Percentiles rank a stretch among this genome's conserved stretches.
These are phyloP conservation scores for Spathaspora girioi DNA, from an alignment of 805 yeast species.

Conservation along the genomic window DNA sequence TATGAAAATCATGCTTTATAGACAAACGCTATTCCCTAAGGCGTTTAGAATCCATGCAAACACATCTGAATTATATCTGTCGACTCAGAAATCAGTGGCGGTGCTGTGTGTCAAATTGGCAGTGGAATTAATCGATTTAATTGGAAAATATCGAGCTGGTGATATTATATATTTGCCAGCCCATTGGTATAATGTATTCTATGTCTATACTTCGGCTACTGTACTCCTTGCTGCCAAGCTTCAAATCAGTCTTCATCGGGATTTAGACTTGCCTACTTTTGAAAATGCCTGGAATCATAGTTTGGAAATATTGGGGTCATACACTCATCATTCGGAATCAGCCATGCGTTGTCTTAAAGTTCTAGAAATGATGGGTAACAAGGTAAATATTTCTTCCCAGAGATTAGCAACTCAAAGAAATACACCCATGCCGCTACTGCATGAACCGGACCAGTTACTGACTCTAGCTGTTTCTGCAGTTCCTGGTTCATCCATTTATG, in stretches of 20 bases:
- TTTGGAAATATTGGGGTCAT: constrained; percentile 8
- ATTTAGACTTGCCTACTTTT: constrained; percentile 5
- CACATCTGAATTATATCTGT: constrained; percentile 6
- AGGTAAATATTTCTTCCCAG: constrained; percentile 5
- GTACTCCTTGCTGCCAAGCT: constrained; percentile 19
- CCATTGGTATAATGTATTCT: constrained; percentile 18
- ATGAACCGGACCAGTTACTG: background rate
- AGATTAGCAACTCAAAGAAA: constrained; percentile 3
- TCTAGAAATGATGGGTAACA: constrained; percentile 10
- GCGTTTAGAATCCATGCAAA: constrained; percentile 1
- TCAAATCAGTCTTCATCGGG: constrained; percentile 12
- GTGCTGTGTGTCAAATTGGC: constrained; percentile 9
- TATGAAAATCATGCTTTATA: constrained; percentile 9
- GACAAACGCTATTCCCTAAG: constrained; percentile 10
- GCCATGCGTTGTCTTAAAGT: constrained; percentile 10
- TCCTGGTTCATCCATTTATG: background rate
- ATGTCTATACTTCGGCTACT: constrained; percentile 17
- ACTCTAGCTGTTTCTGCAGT: background rate
- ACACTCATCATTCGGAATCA: constrained; percentile 9
- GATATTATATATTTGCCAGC: constrained; percentile 13
- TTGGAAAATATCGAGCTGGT: constrained; percentile 7
- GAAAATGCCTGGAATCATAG: constrained; percentile 7
- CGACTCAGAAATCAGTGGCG: constrained; percentile 7
- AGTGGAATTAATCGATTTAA: constrained; percentile 7
- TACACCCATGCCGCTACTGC: constrained; percentile 1